Conservation (phyloP, 805 yeast genomes). For the Schwanniomyces pseudopolymorphus region DNA sequence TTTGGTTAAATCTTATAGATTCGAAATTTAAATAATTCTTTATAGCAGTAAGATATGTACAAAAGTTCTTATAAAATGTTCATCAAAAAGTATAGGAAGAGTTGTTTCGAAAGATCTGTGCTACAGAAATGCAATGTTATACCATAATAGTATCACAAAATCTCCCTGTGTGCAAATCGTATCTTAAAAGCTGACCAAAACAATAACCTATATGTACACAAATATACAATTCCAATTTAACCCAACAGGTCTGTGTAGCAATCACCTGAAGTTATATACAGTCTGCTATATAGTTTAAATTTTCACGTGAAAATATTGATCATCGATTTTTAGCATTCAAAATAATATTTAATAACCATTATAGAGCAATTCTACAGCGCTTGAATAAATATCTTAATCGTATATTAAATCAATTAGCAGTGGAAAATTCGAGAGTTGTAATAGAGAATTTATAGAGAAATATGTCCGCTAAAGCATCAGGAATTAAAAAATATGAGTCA, state of each 20-base stretch:
- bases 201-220: neutral
- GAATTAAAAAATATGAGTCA: conserved; percentile 27
- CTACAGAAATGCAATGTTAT: too few relatives aligned
- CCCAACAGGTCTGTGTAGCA: neutral
- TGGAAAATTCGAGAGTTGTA: neutral
- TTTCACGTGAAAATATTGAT: neutral
- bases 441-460: neutral
- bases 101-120: too few relatives aligned
- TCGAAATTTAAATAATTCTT: too few relatives aligned
- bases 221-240: neutral
- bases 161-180: too few relatives aligned
- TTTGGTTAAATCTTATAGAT: too few relatives aligned
- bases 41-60: too few relatives aligned
- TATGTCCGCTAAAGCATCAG: conserved; percentile 12
- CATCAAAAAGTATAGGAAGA: too few relatives aligned
- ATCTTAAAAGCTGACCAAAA: too few relatives aligned
- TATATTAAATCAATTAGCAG: neutral
- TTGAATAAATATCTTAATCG: neutral
- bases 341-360: neutral
- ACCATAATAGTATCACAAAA: too few relatives aligned
- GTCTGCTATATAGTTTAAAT: neutral
- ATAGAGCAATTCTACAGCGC: neutral
- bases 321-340: neutral
- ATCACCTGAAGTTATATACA: neutral
- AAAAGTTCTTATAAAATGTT: too few relatives aligned